Evolutionary conservation across 495 filamentous ascomycete genomes (phyloP), one percentile per base, ranked within the genome.

Genomic region (Articulospora tetracladia): DNA sequence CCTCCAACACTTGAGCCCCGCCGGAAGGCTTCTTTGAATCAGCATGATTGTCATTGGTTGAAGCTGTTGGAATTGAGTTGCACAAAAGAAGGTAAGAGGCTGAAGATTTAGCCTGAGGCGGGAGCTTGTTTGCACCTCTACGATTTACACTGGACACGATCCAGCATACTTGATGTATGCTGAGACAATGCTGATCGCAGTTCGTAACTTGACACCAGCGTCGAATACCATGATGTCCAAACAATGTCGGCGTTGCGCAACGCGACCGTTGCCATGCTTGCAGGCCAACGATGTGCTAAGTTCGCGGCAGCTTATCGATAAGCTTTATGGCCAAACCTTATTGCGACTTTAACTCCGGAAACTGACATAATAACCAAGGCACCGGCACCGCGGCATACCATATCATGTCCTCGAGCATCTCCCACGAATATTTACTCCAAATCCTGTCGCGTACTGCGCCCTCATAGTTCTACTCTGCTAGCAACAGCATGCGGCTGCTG

Each of bases 11-110:
- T 44, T 44, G 11, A 3, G 17, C 3, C 39, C 17, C n/a, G 39
- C 39, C 3, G 3, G 39, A n/a, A 44, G 3, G 3, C 39, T 3
- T 44, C 39, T 44, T 44, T n/a, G 39, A 44, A 61, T 59, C 64
- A 66, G 62, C 34, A 39, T 25, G 32, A 27, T n/a, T 7, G 39
- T n/a, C 39, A 44, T 44, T 44, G 39, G 39, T 44, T 44, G 28
- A 39, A 51, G 56, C n/a, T 52, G 47, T 24, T 39, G 46, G n/a
- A 10, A 26, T 53, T 53, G 23, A 10, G 27, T 1, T 28, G 4
- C 32, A 15, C 46, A 46, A 44, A 41, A 51, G 47, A 48, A 56
- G 53, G 20, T 27, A 56, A 34, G 39, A 19, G 11, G n/a, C 39
- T 17, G 39, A 44, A 7, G 39, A 12, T 44, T 44, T 44, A 44